Percentiles rank a stretch among this genome's conserved stretches.
These are phyloP conservation scores for Apophysomyces sp. DNA, from an alignment of 371 early-diverging fungal species.

Conservation along the genomic window DNA sequence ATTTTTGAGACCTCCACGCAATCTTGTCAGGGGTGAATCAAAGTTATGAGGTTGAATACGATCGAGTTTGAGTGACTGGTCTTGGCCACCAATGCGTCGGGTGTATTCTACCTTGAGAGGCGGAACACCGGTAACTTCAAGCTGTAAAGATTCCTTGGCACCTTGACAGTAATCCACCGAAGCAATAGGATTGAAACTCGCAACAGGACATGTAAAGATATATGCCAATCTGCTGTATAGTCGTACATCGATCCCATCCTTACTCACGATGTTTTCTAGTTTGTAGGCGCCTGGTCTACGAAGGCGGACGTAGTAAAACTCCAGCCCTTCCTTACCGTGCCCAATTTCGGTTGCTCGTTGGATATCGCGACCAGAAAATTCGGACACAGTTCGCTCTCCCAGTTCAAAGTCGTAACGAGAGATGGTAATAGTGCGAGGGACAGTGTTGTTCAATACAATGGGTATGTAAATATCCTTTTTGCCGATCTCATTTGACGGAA, in stretches of 20 bases:
- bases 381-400: slow-evolving; percentile 4
- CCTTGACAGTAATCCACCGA: slow-evolving; percentile 34
- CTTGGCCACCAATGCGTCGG: slow-evolving; percentile 1
- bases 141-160: slow-evolving; percentile 27
- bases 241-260: slow-evolving; percentile 39
- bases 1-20: slow-evolving; percentile 13
- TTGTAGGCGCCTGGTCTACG: slow-evolving; percentile 41
- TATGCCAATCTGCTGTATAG: slow-evolving; percentile 27
- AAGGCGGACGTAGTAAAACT: slow-evolving; percentile 38
- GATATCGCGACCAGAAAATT: slow-evolving; percentile 30
- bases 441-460: slow-evolving; percentile 47
- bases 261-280: slow-evolving; percentile 33
- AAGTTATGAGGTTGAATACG: slow-evolving; percentile 43
- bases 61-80: slow-evolving; percentile 21
- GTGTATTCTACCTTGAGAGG: slow-evolving; percentile 41
- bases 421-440: slow-evolving; percentile 36
- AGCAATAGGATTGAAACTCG: slow-evolving; percentile 20
- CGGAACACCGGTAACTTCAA: slow-evolving; percentile 41
- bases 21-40: slow-evolving; percentile 28
- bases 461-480: slow-evolving; percentile 43
- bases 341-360: slow-evolving; percentile 42
- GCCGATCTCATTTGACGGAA: slow-evolving; percentile 30
- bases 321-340: slow-evolving; percentile 32
- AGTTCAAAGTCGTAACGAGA: slow-evolving; percentile 46
- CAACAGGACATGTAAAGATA: slow-evolving; percentile 46